Evolutionary conservation across 176 grass and related monocot genomes (phyloP).

Genomic region (Aegilops speltoides): DNA sequence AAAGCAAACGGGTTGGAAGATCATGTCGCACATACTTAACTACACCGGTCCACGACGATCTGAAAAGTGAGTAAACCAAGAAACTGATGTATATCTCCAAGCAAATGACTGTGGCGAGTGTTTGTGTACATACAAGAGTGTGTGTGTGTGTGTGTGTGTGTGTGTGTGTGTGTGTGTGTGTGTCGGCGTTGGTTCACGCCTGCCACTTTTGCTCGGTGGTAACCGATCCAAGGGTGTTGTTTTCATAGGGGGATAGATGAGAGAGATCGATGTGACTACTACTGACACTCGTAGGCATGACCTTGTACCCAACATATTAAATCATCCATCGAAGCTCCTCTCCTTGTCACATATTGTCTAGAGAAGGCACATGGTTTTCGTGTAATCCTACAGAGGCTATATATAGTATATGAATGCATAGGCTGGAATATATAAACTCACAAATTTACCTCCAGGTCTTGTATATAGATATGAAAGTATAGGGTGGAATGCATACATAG

Average conservation of each 20-base stretch:
- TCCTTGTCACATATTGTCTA: no score
- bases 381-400: no score
- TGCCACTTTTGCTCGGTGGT: neutral
- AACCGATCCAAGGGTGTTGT: neutral
- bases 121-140: neutral
- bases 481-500: no score
- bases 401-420: no score
- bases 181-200: neutral
- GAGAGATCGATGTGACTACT: neutral
- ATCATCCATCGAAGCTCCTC: no score
- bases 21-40: neutral
- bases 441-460: no score
- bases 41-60: neutral
- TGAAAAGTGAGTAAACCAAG: neutral
- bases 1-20: neutral
- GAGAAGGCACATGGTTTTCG: no score
- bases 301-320: neutral
- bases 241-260: neutral
- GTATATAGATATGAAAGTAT: no score
- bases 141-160: neutral
- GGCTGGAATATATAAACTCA: no score
- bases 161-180: no score
- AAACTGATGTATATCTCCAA: neutral
- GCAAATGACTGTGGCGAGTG: neutral
- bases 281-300: neutral